Conservation (phyloP, 805 yeast species). For the Hanseniaspora pseudoguilliermondii region DNA sequence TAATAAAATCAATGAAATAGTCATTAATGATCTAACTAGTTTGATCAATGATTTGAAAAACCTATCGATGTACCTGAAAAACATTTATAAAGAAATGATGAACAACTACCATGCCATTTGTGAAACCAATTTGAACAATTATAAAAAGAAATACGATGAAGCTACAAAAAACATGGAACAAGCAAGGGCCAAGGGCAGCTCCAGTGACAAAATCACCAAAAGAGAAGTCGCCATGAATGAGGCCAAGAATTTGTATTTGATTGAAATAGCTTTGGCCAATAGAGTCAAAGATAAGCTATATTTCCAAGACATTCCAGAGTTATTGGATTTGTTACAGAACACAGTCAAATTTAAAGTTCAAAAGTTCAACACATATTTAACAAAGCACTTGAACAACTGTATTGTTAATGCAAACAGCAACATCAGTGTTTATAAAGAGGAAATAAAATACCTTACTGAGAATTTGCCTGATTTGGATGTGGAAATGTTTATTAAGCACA, state of each 20-base stretch:
- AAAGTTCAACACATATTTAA: constrained; percentile 46
- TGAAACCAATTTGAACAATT: constrained; percentile 8
- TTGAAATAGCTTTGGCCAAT: constrained; percentile 73
- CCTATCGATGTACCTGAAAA: constrained; percentile 26
- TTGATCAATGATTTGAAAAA: constrained; percentile 6
- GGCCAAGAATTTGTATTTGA: constrained; percentile 71
- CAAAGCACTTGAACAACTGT: constrained; percentile 4
- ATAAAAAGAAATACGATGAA: constrained; percentile 65
- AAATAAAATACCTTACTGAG: constrained; percentile 42
- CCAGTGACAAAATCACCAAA: constrained; percentile 45
- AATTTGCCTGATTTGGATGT: constrained; percentile 68
- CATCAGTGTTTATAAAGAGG: constrained; percentile 51
- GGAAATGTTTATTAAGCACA: constrained; percentile 87
- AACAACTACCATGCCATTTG: constrained; percentile 31
- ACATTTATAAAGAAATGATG: constrained; percentile 41
- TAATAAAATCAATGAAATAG: neutral
- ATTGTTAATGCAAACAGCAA: constrained; percentile 31
- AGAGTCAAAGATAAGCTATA: constrained; percentile 83
- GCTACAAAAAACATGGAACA: constrained; percentile 69
- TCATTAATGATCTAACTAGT: neutral
- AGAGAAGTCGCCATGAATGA: constrained; percentile 71
- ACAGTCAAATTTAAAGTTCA: constrained; percentile 67
- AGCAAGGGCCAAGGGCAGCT: constrained; percentile 63
- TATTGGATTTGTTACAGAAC: constrained; percentile 73
- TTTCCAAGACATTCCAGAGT: constrained; percentile 86